Evolutionary conservation across 1,284 basidiomycete species (phyloP), one percentile per base, ranked within the genome.

Genomic region (Rhodofomes roseus): DNA sequence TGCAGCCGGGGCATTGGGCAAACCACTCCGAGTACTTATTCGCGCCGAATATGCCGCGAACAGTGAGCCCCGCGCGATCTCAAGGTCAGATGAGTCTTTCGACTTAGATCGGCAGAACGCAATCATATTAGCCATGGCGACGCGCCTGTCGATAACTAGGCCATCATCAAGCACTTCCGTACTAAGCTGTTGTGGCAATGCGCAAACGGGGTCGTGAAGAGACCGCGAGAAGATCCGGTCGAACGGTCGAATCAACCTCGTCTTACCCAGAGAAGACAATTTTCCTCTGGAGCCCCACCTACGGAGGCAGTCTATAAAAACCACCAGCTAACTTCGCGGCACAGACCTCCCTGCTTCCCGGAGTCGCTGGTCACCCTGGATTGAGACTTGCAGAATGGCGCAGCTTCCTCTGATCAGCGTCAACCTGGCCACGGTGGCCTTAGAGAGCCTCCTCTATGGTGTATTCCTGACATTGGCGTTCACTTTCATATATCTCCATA

Each of bases 401-500:
- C 46, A 48, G 43, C 46, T 22, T 9, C 16, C 23, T 14, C 22
- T 48, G 6, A 27, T 48, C 25, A 48, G 25, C 16, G 46, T 48
- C 22, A 48, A 23, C 46, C 27, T 48, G 46, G 46, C 27, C 18
- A 48, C 46, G 46, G 46, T 48, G 29, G 46, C 14, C 46, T 16
- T 48, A n/a, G 46, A 48, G 25, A 48, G 46, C 25, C 23, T 48
- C 6, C 46, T 48, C 46, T 48, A 48, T 48, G 46, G 46, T 25
- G 46, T 29, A 16, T 57, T 57, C 46, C 43, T 57, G 9, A 20
- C 51, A 16, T 46, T 57, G 12, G 2, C 40, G 6, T 16, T 20
- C 4, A 51, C 36, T 29, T 57, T 39, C 46, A 2, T 51, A 22
- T 57, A 57, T n/a, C 46, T 57, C 12, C 55, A 57, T 16, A 25